Evolutionary conservation across 495 filamentous ascomycete species (phyloP).

Genomic region (Aspergillus cristatus): DNA sequence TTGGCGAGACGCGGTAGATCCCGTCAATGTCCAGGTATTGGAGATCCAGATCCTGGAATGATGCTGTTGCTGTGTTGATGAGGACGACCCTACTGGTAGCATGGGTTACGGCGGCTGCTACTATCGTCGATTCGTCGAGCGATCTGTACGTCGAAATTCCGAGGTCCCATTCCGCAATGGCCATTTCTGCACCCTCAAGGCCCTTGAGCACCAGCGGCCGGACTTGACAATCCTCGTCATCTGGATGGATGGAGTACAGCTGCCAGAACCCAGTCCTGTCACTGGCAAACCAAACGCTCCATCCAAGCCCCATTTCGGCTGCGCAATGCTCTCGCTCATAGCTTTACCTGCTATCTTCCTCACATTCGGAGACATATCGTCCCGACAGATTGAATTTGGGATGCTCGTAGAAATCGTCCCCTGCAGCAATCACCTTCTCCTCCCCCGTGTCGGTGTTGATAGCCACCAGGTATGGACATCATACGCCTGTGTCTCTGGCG

Average conservation of each 20-base stretch:
- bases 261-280: constrained; percentile 36
- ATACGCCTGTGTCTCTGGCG: constrained; percentile 18
- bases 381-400: constrained; percentile 39
- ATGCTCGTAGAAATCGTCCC: constrained; percentile 41
- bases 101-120: constrained; percentile 19
- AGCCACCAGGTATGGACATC: constrained; percentile 19
- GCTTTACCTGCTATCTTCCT: constrained; percentile 21
- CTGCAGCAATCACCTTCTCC: constrained; percentile 15
- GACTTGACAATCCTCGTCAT: constrained; percentile 3
- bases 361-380: constrained; percentile 21
- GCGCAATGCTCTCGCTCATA: constrained; percentile 25
- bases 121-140: constrained; percentile 27
- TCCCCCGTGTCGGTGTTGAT: constrained; percentile 11
- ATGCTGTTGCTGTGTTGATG: constrained; percentile 10
- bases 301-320: constrained; percentile 36
- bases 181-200: constrained; percentile 32
- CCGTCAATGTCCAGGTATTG: constrained; percentile 15
- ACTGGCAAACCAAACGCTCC: constrained; percentile 34
- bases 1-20: constrained; percentile 12
- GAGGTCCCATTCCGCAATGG: constrained; percentile 26
- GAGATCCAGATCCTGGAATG: constrained; percentile 12
- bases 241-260: constrained; percentile 24
- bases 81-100: constrained; percentile 16
- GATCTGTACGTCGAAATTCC: constrained; percentile 31
- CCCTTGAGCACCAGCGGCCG: constrained; percentile 13